Percentiles rank a stretch among this genome's conserved stretches.
These are phyloP conservation scores for Podila horticola DNA, from an alignment of 192 early-diverging fungal species.

Conservation along the genomic window DNA sequence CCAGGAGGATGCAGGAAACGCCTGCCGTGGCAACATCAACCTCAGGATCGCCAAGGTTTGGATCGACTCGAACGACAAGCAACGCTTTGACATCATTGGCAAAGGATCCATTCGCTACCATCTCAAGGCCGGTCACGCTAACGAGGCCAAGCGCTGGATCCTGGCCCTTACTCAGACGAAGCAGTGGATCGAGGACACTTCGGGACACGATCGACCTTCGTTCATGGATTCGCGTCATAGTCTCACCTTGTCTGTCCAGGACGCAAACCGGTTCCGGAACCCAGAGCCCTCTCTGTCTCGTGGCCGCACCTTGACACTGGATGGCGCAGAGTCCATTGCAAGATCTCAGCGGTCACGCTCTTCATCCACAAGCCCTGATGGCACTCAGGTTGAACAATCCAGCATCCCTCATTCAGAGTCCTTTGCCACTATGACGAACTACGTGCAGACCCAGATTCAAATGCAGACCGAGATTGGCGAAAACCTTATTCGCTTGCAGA, in stretches of 20 bases:
- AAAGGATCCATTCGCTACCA: conserved; percentile 80
- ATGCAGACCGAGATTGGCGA: conserved; percentile 68
- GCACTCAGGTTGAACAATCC: neutral
- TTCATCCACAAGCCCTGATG: conserved; percentile 30
- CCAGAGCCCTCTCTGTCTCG: conserved; percentile 6
- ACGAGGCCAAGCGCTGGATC: conserved; percentile 87
- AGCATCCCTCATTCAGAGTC: conserved; percentile 55
- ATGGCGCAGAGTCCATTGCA: neutral
- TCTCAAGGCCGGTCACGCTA: conserved; percentile 71
- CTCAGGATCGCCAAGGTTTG: conserved; percentile 74
- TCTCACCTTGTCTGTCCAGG: conserved; percentile 8
- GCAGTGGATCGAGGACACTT: conserved; percentile 67
- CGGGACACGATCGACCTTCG: conserved; percentile 49
- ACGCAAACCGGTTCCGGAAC: conserved; percentile 8
- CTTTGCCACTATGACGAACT: conserved; percentile 57
- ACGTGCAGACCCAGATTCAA: conserved; percentile 66
- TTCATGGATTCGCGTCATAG: conserved; percentile 35
- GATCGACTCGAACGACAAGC: conserved; percentile 70
- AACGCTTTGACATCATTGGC: conserved; percentile 81
- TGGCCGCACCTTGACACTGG: conserved; percentile 12
- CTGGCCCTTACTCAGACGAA: conserved; percentile 81
- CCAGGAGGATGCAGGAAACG: conserved; percentile 77
- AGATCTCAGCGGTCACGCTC: conserved; percentile 36
- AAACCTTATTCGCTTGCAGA: conserved; percentile 51
- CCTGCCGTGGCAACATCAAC: conserved; percentile 85